Conservation (phyloP, 306 rosid species). For the Cucurbita maxima region DNA sequence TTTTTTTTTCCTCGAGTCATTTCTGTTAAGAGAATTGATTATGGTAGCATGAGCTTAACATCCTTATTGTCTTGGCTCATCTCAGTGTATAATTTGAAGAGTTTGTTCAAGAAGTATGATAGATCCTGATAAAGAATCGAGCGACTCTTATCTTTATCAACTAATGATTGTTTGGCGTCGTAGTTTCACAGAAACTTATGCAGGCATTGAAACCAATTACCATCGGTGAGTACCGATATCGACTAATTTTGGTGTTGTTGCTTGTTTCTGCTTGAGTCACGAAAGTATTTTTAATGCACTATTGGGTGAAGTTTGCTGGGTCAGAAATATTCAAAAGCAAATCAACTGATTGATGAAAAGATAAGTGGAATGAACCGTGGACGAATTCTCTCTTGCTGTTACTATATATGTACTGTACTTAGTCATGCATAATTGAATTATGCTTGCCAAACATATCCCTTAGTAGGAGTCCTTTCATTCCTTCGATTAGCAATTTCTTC, state of each 20-base stretch:
- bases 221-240: background rate
- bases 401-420: conserved; percentile 22
- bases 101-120: background rate
- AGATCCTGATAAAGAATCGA: background rate
- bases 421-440: background rate
- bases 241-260: conserved; percentile 1
- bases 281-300: background rate
- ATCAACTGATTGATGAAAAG: conserved; percentile 13
- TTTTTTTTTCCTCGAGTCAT: background rate
- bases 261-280: conserved; percentile 7
- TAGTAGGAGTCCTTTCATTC: conserved; percentile 27
- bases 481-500: conserved; percentile 28
- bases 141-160: background rate
- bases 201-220: background rate
- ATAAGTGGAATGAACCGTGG: conserved; percentile 12
- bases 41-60: background rate
- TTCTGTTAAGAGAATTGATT: background rate
- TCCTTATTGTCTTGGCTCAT: background rate
- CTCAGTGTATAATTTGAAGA: background rate
- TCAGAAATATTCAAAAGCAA: conserved; percentile 4
- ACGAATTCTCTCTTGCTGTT: conserved; percentile 19
- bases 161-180: background rate
- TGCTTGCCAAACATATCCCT: conserved; percentile 25
- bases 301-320: conserved; percentile 14
- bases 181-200: background rate